Evolutionary conservation across 441 rosid genomes (phyloP).

Genomic region (Monsonia emarginata): DNA sequence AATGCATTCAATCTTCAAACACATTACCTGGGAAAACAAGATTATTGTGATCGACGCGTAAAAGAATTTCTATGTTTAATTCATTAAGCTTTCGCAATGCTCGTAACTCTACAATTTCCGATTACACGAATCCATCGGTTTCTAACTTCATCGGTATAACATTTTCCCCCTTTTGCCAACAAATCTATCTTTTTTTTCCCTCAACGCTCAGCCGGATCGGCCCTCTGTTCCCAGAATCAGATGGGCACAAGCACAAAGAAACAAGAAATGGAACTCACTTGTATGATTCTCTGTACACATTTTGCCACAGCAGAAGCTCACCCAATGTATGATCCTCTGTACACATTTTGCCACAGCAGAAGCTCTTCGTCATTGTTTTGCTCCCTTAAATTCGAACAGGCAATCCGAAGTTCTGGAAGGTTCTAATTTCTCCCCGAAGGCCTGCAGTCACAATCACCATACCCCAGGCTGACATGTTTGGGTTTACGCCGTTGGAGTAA

Average conservation of each 20-base stretch:
- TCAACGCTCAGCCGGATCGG: slow-evolving; percentile 33
- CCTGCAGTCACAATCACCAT: slow-evolving; percentile 95
- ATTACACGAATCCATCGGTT: slow-evolving; percentile 30
- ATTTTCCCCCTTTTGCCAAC: slow-evolving; percentile 15
- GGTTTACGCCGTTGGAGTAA: slow-evolving; percentile 34
- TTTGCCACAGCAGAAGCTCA: slow-evolving; percentile 14
- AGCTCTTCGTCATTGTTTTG: neutral
- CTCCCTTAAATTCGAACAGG: slow-evolving; percentile 50
- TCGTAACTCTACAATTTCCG: slow-evolving; percentile 56
- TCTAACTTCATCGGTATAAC: slow-evolving; percentile 31
- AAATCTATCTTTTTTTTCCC: slow-evolving; percentile 37
- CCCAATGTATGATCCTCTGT: slow-evolving; percentile 43
- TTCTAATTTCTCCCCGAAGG: slow-evolving; percentile 68
- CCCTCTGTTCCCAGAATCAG: slow-evolving; percentile 26
- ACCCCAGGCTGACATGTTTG: slow-evolving; percentile 59
- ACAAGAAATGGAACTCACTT: slow-evolving; percentile 32
- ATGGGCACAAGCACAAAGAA: slow-evolving; percentile 31
- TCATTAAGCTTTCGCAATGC: slow-evolving; percentile 34
- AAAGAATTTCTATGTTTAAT: slow-evolving; percentile 47
- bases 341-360: slow-evolving; percentile 31
- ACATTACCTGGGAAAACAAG: too few species aligned
- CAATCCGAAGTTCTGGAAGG: slow-evolving; percentile 85
- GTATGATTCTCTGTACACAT: slow-evolving; percentile 50
- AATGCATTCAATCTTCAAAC: too few species aligned
- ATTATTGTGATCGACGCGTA: slow-evolving; percentile 23